A percentile compares a stretch with the other conserved stretches of the same genome.
Conservation (phyloP, 768 basidiomycete species). For the Dentipellis fragilis region DNA sequence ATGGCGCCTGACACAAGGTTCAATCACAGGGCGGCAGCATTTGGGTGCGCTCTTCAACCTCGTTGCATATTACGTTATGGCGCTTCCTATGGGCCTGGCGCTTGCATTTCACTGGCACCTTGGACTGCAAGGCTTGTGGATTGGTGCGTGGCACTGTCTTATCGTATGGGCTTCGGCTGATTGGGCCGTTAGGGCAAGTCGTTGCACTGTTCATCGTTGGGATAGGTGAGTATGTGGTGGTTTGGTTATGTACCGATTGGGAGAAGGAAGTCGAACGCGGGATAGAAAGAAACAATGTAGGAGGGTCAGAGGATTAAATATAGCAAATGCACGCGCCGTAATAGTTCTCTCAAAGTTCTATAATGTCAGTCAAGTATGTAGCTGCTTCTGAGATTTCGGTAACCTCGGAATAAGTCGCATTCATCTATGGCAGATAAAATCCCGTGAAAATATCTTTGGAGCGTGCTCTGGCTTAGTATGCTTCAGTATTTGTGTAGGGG, state of each 20-base stretch:
- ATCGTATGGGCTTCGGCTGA: conserved; percentile 5
- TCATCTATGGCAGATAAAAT: background rate
- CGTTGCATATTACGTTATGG: conserved; percentile 50
- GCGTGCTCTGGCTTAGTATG: background rate
- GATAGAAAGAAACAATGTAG: conserved; percentile 21
- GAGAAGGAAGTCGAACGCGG: conserved; percentile 34
- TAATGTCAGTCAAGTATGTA: no score
- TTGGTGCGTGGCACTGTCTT: conserved; percentile 21
- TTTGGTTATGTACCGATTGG: conserved; percentile 45
- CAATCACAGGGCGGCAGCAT: conserved; percentile 40
- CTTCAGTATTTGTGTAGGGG: no score
- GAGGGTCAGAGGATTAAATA: background rate
- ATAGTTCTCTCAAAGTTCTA: no score
- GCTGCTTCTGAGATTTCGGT: no score
- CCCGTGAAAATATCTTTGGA: background rate
- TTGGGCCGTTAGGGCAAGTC: conserved; percentile 45
- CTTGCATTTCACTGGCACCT: conserved; percentile 36
- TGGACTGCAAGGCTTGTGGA: conserved; percentile 44
- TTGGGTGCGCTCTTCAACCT: conserved; percentile 68
- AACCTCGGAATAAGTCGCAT: no score
- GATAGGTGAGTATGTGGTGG: conserved; percentile 52
- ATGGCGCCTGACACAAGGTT: background rate
- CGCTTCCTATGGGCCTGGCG: conserved; percentile 40
- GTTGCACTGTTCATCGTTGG: conserved; percentile 67
- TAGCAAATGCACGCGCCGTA: no score